These are phyloP conservation scores for Juncus inflexus DNA, from an alignment of 176 grass and related monocot species.

Conservation along the genomic window DNA sequence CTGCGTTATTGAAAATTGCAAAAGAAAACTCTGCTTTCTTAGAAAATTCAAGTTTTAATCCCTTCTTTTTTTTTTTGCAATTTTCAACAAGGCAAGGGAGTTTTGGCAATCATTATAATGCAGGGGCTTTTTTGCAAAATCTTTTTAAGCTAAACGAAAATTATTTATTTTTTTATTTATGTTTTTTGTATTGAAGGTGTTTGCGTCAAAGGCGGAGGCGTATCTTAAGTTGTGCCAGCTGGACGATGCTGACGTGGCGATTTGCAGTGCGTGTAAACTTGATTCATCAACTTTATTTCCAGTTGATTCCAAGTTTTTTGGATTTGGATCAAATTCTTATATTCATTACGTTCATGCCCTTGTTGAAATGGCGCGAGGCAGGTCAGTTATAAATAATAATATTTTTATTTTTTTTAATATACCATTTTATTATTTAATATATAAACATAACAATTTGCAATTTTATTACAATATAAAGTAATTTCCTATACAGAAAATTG, in stretches of 20 bases:
- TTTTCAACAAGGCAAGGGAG: no score
- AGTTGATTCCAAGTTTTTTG: slow-evolving; percentile 66
- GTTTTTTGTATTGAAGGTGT: slow-evolving; percentile 45
- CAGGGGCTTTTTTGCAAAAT: no score
- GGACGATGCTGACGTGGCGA: slow-evolving; percentile 64
- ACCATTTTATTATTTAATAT: slow-evolving; percentile 3
- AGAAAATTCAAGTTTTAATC: no score
- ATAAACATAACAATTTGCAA: slow-evolving; percentile 9
- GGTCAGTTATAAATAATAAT: slow-evolving; percentile 39
- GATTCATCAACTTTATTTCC: slow-evolving; percentile 52
- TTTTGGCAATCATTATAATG: no score
- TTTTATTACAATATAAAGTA: no score
- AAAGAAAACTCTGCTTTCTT: no score
- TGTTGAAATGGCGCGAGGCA: slow-evolving; percentile 85
- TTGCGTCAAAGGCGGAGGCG: slow-evolving; percentile 76
- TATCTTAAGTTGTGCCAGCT: slow-evolving; percentile 64
- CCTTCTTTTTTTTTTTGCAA: no score
- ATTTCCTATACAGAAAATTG: no score
- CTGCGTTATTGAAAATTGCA: no score
- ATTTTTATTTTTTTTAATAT: neutral
- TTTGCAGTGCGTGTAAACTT: slow-evolving; percentile 76
- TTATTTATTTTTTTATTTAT: no score
- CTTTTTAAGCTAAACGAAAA: no score
- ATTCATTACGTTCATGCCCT: slow-evolving; percentile 68
- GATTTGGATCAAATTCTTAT: slow-evolving; percentile 61